phyloP scores from a whole-genome alignment of 2,329 filamentous ascomycete genomes.

The Akanthomyces muscarius region DNA sequence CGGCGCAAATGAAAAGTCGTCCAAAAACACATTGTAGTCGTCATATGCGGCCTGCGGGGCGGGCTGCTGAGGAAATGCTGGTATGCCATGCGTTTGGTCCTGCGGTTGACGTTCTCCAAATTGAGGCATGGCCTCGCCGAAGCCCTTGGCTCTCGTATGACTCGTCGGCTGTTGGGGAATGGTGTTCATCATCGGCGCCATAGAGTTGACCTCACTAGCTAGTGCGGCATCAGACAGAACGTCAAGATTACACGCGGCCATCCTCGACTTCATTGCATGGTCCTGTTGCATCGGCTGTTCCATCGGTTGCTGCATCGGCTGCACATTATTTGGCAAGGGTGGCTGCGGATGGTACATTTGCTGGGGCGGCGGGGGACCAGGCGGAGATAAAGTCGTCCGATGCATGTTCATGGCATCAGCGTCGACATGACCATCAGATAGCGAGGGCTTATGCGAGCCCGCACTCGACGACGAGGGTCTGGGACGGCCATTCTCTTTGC shows the following conservation, averaged over 20 bases:
- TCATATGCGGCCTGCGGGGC: conserved; percentile 41
- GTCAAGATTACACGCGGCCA: conserved; percentile 53
- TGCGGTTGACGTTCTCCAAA: conserved; percentile 48
- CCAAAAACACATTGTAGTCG: conserved; percentile 57
- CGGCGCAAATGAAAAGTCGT: conserved; percentile 51
- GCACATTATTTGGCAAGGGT: conserved; percentile 17
- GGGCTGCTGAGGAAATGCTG: conserved; percentile 32
- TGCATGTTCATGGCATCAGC: conserved; percentile 44
- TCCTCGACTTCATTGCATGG: conserved; percentile 44
- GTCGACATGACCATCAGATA: conserved; percentile 45
- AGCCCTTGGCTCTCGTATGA: conserved; percentile 45
- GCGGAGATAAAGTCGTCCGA: conserved; percentile 28
- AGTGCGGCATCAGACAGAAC: conserved; percentile 57
- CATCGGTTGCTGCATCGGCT: conserved; percentile 37
- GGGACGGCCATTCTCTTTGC: conserved; percentile 48
- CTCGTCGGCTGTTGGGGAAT: conserved; percentile 37
- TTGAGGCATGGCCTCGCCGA: conserved; percentile 42
- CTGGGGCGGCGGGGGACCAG: conserved; percentile 25
- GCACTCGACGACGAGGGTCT: conserved; percentile 49
- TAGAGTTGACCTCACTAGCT: conserved; percentile 51
- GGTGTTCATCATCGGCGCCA: conserved; percentile 48
- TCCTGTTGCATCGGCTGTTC: conserved; percentile 38
- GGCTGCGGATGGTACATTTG: conserved; percentile 24
- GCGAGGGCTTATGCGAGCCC: conserved; percentile 40
- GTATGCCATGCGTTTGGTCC: conserved; percentile 39